Evolutionary conservation across 306 rosid genomes (phyloP), one percentile per base, ranked within the genome.

Genomic region (Cyamopsis tetragonoloba): DNA sequence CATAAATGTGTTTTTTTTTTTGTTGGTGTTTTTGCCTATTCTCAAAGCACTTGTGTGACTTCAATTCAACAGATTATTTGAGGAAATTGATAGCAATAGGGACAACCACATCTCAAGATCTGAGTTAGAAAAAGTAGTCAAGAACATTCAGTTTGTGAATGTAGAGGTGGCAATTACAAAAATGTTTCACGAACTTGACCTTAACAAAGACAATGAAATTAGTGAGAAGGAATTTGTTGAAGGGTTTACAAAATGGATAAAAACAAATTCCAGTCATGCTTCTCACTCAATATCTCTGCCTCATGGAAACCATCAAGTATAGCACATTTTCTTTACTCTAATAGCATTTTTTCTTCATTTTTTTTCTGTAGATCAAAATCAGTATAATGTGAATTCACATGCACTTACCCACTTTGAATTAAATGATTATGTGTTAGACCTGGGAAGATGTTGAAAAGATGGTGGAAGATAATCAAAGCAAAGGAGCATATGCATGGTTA

Each of bases 171-270:
- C 73, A 24, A 31, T 68, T 11, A 54, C 49, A 30, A 68, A 68
- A 54, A 26, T 68, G 17, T 17, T 54, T 53, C 64, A 68, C 15
- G 73, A 68, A 15, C 38, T 68, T 38, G 73, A 68, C 23, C 3
- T 15, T 10, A 39, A 68, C 17, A 70, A 35, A 18, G 75, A 70
- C 57, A 31, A 70, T 56, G 42, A 28, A 37, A 56, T 70, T 7
- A 70, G 35, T 42, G 57, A 56, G 66, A 50, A 70, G 4, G 75
- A 70, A 56, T 70, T 55, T 56, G 46, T 70, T 17, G 75, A 70
- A 2, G 75, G 57, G 19, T 19, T 70, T 23, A 56, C 56, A 41
- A 70, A 43, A 19, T 70, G 56, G 57, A n/a, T 70, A 15, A 46
- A 42, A 30, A 15, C 57, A 30, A 55, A 31, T 56, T 43, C 66